Percentiles rank a stretch among this genome's conserved stretches.
These are phyloP conservation scores for Aspergillus indologenus DNA, from an alignment of 495 filamentous ascomycete genomes.

Conservation along the genomic window DNA sequence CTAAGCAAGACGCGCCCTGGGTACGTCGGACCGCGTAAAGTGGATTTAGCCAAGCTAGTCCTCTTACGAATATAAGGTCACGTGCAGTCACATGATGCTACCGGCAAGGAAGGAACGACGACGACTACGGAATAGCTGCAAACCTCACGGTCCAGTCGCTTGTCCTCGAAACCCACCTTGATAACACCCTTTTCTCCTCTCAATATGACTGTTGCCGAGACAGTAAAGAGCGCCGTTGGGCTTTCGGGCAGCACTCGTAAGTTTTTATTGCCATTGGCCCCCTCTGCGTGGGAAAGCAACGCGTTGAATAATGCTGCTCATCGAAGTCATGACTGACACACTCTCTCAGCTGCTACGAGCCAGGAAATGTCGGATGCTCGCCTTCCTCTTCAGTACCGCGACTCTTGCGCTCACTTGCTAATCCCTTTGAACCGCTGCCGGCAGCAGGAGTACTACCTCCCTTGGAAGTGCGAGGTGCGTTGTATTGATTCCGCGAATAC, in stretches of 20 bases:
- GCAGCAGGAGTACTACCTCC: slow-evolving; percentile 85
- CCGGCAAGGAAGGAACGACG: slow-evolving; percentile 32
- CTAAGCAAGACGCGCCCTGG: slow-evolving; percentile 20
- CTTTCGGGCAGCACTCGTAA: slow-evolving; percentile 43
- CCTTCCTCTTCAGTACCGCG: slow-evolving; percentile 85
- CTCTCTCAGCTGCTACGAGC: slow-evolving; percentile 61
- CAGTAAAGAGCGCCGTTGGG: slow-evolving; percentile 54
- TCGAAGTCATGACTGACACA: slow-evolving; percentile 16
- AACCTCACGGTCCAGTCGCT: slow-evolving; percentile 26
- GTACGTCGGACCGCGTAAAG: slow-evolving; percentile 27
- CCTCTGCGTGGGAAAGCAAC: slow-evolving; percentile 2
- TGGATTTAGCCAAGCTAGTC: slow-evolving; percentile 30
- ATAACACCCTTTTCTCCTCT: slow-evolving; percentile 16
- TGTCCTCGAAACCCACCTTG: slow-evolving; percentile 17
- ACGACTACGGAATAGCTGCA: slow-evolving; percentile 29
- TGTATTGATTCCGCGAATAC: neutral
- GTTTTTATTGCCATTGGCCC: slow-evolving; percentile 27
- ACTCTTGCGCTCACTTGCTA: slow-evolving; percentile 88
- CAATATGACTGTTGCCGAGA: slow-evolving; percentile 50
- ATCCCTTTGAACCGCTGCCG: slow-evolving; percentile 96
- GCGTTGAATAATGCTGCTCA: slow-evolving; percentile 2
- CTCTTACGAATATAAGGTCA: slow-evolving; percentile 11
- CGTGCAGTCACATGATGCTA: slow-evolving; percentile 31
- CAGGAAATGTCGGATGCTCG: slow-evolving; percentile 90
- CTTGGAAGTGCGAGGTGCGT: slow-evolving; percentile 96